These are phyloP conservation scores for Neurospora crassa DNA, from an alignment of 2,329 filamentous ascomycete species.

Conservation along the genomic window DNA sequence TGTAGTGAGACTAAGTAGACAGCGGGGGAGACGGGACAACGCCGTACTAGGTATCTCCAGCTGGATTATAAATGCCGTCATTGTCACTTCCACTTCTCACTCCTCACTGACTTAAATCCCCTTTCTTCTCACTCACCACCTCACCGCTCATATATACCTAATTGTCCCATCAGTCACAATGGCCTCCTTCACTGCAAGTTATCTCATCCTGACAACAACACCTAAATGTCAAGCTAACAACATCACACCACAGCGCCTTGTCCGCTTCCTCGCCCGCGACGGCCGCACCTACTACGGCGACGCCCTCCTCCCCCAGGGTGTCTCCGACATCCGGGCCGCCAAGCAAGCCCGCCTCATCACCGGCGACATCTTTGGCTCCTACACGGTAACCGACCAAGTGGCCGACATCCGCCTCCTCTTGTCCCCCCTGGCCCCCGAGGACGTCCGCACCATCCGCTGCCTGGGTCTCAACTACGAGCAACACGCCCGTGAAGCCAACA, in stretches of 20 bases:
- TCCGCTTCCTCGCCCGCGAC: slow-evolving; percentile 65
- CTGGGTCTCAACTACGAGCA: slow-evolving; percentile 63
- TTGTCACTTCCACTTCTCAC: not conserved
- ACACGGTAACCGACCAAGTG: slow-evolving; percentile 54
- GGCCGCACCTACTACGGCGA: slow-evolving; percentile 65
- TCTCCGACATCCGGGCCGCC: slow-evolving; percentile 50
- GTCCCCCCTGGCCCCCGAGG: slow-evolving; percentile 50
- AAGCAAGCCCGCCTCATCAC: slow-evolving; percentile 52
- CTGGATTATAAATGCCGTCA: not conserved
- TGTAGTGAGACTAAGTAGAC: not conserved
- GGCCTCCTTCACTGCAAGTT: slow-evolving; percentile 15
- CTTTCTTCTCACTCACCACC: not conserved
- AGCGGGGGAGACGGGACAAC: not conserved
- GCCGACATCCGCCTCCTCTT: slow-evolving; percentile 48
- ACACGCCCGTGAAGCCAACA: slow-evolving; percentile 59
- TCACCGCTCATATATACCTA: too few relatives aligned
- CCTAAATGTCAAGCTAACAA: too few relatives aligned
- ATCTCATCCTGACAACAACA: too few relatives aligned
- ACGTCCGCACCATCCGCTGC: slow-evolving; percentile 59
- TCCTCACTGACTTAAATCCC: not conserved
- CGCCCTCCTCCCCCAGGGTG: slow-evolving; percentile 54
- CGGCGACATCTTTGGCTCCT: slow-evolving; percentile 56
- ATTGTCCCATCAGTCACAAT: too few relatives aligned
- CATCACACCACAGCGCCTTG: slow-evolving; percentile 44
- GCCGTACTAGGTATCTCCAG: not conserved